Evolutionary conservation across 2,329 filamentous ascomycete genomes (phyloP), one percentile per base, ranked within the genome.

Genomic region (Raffaelea albimanens): DNA sequence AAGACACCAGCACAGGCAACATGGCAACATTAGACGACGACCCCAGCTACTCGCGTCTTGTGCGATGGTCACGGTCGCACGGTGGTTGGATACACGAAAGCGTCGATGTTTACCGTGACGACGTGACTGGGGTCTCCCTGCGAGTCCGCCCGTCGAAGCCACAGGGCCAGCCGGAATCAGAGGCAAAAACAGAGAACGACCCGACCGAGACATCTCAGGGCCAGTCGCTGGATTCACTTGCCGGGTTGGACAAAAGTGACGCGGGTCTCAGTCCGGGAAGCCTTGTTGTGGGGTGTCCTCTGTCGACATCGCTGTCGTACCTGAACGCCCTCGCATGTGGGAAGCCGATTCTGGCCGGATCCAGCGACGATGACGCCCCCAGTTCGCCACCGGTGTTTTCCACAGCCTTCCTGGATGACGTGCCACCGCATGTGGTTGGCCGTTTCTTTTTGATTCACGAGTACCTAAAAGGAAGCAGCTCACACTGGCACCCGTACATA

Each of bases 391-490:
- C 20, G 5, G 29, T 46, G 13, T 75, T 84, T 43, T 72, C 77
- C 0, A 45, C 55, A 0, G 56, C 58, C 2, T 78, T 85, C 53
- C 61, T 83, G 40, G 56, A 67, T 1, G 56, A 58, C 4, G 61
- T 72, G 2, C 72, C 74, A 1, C 72, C 78, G 0, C 75, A 85
- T 54, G 76, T 85, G 48, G 64, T 82, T 43, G 74, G 78, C 9
- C 74, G 82, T 4, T 83, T 87, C 62, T 83, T 85, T 53, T 69
- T 89, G 5, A 71, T 85, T 58, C 77, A 82, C 51, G 78, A 89
- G 59, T 81, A 79, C 57, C 67, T 87, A 29, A 63, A 72, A 2
- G 76, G 75, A 1, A 47, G 63, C 2, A 57, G 70, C 2, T 85
- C 83, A 0, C 78, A 76, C 54, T 89, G 85, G 85, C 71, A 68